Conservation (phyloP, 129 eudicot genomes). For the Saussurea involucrata region DNA sequence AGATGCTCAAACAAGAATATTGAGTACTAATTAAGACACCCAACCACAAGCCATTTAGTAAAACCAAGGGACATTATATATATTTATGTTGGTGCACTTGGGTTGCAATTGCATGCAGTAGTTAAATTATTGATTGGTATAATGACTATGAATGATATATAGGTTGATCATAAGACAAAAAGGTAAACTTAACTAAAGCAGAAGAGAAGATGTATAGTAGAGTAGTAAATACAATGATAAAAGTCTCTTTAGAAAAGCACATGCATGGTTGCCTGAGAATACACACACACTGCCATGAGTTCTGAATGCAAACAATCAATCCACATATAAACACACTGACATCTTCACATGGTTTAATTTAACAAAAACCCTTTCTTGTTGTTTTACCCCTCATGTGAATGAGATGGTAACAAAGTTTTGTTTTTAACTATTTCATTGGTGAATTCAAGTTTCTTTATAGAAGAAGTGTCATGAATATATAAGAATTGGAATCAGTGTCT, state of each 20-base stretch:
- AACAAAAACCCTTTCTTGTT: neutral
- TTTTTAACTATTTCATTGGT: conserved; percentile 6
- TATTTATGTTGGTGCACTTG: neutral
- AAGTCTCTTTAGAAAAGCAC: conserved; percentile 43
- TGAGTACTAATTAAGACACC: no score
- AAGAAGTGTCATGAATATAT: neutral
- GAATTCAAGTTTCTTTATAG: neutral
- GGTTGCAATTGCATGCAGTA: neutral
- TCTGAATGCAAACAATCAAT: conserved; percentile 40
- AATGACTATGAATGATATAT: conserved; percentile 14
- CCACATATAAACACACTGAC: conserved; percentile 36
- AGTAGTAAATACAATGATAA: conserved; percentile 41
- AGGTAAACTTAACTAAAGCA: conserved; percentile 4
- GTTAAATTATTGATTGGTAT: neutral
- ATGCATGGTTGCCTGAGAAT: conserved; percentile 44
- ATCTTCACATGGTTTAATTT: conserved; percentile 31
- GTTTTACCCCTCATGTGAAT: conserved; percentile 39
- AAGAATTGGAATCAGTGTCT: conserved; percentile 30
- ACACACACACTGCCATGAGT: conserved; percentile 36
- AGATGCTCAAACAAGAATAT: neutral
- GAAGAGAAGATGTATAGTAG: conserved; percentile 21
- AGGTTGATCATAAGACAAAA: conserved; percentile 13
- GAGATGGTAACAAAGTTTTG: neutral
- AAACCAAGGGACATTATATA: no score
- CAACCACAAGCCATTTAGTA: no score